Percentiles rank a stretch among this genome's conserved stretches.
phyloP scores from a whole-genome alignment of 139 green algal genomes.

The Closterium sp. region DNA sequence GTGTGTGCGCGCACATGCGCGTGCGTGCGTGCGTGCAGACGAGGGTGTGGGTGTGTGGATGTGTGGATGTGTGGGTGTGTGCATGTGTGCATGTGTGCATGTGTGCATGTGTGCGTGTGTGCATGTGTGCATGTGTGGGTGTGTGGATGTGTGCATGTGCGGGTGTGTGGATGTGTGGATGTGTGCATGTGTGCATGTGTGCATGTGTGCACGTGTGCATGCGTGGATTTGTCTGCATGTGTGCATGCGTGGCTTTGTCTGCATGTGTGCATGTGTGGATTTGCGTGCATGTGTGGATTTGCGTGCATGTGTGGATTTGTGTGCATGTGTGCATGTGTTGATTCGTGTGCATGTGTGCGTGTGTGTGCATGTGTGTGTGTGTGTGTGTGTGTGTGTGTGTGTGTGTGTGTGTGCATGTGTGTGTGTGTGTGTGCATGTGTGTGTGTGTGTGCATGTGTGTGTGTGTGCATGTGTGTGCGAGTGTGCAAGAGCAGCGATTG shows the following conservation, averaged over 20 bases:
- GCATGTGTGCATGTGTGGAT: no score
- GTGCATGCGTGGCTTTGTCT: not conserved
- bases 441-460: no score
- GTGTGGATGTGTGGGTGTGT: not conserved
- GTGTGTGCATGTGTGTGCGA: not conserved
- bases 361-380: not conserved
- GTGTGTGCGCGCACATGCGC: not conserved
- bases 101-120: no score
- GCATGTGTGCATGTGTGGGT: not conserved
- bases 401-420: no score
- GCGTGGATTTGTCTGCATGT: no score
- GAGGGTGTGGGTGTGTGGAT: not conserved
- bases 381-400: not conserved
- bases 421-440: not conserved
- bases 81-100: not conserved
- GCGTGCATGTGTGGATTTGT: no score
- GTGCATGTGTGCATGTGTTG: no score
- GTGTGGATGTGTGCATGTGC: not conserved
- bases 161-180: no score
- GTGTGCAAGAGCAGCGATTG: conserved; percentile 60
- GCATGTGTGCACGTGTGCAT: no score
- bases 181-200: not conserved
- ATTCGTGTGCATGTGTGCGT: not conserved
- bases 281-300: not conserved
- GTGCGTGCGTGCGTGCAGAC: not conserved